Conservation (phyloP, 768 basidiomycete genomes). For the Russula brevipes region DNA sequence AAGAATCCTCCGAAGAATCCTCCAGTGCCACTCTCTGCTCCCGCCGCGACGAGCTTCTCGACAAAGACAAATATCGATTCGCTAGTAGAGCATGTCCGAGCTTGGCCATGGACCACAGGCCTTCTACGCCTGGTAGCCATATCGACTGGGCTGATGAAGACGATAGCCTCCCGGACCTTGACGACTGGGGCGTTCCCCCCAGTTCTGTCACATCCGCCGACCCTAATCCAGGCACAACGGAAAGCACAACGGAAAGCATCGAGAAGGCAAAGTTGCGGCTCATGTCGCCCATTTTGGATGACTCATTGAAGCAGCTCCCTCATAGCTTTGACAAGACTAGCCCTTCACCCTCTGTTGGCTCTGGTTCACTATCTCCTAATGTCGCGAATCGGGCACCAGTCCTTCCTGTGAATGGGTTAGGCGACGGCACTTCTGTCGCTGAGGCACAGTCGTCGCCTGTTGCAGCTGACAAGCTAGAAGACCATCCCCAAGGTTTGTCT, state of each 20-base stretch:
- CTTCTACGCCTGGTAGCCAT: constrained; percentile 69
- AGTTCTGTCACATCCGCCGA: constrained; percentile 28
- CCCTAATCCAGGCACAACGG: constrained; percentile 2
- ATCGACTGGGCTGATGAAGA: constrained; percentile 92
- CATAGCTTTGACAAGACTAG: constrained; percentile 20
- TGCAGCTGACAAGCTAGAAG: not conserved
- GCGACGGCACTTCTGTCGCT: not conserved
- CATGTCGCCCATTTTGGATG: constrained; percentile 26
- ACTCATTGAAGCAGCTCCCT: constrained; percentile 25
- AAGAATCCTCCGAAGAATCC: constrained; percentile 60
- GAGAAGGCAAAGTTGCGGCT: constrained; percentile 33
- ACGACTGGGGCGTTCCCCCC: constrained; percentile 76
- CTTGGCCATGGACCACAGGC: constrained; percentile 64
- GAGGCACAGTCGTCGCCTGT: not conserved
- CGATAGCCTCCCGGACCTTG: constrained; percentile 69
- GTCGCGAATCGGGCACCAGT: not conserved
- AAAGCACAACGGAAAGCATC: constrained; percentile 27
- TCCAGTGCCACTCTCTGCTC: constrained; percentile 23
- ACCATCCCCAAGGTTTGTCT: not conserved
- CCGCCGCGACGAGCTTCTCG: constrained; percentile 38
- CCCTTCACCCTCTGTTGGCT: constrained; percentile 13
- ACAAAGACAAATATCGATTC: constrained; percentile 64
- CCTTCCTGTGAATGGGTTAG: not conserved
- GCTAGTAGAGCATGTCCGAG: constrained; percentile 71
- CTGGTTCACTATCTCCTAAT: constrained; percentile 6